Evolutionary conservation across 768 basidiomycete genomes (phyloP).

Genomic region (Leucocoprinus birnbaumii): DNA sequence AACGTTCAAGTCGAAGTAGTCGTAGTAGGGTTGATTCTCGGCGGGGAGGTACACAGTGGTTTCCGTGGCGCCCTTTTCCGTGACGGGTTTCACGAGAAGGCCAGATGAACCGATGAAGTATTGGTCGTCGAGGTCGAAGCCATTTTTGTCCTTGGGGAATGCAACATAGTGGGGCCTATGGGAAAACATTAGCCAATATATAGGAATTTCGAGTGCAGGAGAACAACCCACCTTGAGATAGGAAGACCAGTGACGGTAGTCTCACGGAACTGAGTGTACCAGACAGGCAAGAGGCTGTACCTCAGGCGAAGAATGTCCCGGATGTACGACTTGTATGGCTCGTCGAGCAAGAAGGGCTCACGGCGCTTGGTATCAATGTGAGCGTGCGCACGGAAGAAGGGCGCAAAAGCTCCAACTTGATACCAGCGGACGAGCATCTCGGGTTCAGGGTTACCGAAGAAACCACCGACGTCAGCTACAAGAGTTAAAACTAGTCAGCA

Average conservation of each 20-base stretch:
- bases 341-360: constrained; percentile 89
- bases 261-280: constrained; percentile 98
- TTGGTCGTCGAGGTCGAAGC: constrained; percentile 92
- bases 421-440: constrained; percentile 99
- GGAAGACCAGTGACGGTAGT: constrained; percentile 80
- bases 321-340: constrained; percentile 84
- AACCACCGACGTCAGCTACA: constrained; percentile 95
- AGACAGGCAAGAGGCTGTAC: constrained; percentile 85
- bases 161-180: constrained; percentile 90
- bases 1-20: constrained; percentile 76
- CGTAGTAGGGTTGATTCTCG: constrained; percentile 92
- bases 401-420: constrained; percentile 90
- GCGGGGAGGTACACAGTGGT: constrained; percentile 73
- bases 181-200: no score
- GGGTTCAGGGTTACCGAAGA: constrained; percentile 94
- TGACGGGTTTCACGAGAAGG: constrained; percentile 89
- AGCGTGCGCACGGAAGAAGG: constrained; percentile 98
- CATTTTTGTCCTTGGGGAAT: constrained; percentile 85
- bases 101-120: constrained; percentile 89
- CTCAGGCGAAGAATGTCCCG: constrained; percentile 76
- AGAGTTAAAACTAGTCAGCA: background rate
- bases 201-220: background rate
- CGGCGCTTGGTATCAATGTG: constrained; percentile 97
- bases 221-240: constrained; percentile 66
- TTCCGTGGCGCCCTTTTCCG: constrained; percentile 64